phyloP scores from a whole-genome alignment of 441 rosid genomes.

The Euphorbia schlechtendalii region DNA sequence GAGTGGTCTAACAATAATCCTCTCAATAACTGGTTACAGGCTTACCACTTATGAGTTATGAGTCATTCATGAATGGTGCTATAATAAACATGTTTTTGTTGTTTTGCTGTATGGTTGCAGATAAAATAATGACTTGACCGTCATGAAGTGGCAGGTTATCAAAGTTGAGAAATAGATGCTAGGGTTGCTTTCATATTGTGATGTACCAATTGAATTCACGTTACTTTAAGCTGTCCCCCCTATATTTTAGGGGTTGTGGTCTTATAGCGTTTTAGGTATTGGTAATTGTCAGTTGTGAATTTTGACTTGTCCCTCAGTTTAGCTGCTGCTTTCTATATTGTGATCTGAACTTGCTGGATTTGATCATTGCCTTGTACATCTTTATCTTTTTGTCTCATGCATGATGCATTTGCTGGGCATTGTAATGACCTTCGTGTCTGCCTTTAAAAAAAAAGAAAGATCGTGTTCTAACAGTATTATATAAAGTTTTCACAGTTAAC shows the following conservation, averaged over 20 bases:
- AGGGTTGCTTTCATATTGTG: background rate
- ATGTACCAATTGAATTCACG: background rate
- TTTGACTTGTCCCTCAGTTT: background rate
- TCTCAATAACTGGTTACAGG: background rate
- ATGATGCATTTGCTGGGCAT: too few relatives aligned
- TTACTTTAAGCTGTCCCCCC: background rate
- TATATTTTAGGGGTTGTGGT: background rate
- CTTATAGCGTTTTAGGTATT: background rate
- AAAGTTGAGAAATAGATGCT: conserved; percentile 4
- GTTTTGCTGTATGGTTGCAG: background rate
- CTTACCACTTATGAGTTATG: too few relatives aligned
- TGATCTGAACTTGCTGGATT: background rate
- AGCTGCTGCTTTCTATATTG: background rate
- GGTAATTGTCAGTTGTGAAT: background rate
- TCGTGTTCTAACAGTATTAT: background rate
- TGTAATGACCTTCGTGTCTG: background rate
- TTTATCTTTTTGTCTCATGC: too few relatives aligned
- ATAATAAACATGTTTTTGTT: background rate
- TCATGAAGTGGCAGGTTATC: background rate
- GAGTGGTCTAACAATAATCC: background rate
- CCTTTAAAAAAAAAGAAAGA: background rate
- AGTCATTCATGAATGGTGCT: background rate
- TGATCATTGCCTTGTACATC: background rate
- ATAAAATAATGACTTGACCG: background rate
- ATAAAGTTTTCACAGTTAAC: background rate